Conservation (phyloP, 2,329 filamentous ascomycete genomes). For the Trichophyton schoenleinii region DNA sequence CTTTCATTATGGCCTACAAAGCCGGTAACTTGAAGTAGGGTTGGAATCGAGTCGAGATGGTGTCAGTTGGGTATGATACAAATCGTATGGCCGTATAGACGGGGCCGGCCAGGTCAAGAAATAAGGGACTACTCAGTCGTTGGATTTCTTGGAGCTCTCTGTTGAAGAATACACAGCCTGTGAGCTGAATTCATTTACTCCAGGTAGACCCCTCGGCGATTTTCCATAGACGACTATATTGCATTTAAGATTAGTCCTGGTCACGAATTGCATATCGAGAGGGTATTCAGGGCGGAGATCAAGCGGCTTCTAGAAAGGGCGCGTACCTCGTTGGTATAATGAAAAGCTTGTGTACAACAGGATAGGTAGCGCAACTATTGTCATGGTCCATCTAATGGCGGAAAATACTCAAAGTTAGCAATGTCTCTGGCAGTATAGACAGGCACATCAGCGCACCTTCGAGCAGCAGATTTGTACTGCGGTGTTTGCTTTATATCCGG, state of each 20-base stretch:
- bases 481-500: constrained; percentile 30
- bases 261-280: neutral
- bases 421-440: neutral
- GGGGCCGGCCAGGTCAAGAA: neutral
- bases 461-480: constrained; percentile 28
- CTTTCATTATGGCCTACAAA: neutral
- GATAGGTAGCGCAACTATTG: constrained; percentile 20
- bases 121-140: neutral
- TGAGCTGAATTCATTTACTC: constrained; percentile 7
- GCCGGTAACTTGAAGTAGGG: neutral
- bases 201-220: constrained; percentile 7
- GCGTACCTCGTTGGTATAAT: constrained; percentile 18
- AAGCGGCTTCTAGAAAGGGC: neutral
- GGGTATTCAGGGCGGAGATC: neutral
- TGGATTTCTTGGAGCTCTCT: neutral
- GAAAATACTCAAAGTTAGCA: neutral
- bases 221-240: constrained; percentile 9
- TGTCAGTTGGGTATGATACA: neutral
- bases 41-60: neutral
- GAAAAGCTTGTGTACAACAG: constrained; percentile 19
- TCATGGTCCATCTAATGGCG: constrained; percentile 17
- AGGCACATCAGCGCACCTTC: constrained; percentile 21
- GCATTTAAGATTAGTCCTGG: neutral
- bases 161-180: neutral
- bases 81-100: neutral